A percentile compares a stretch with the other conserved stretches of the same genome.
These are phyloP conservation scores for Laburnicola sp. DNA, from an alignment of 2,329 filamentous ascomycete genomes.

Conservation along the genomic window DNA sequence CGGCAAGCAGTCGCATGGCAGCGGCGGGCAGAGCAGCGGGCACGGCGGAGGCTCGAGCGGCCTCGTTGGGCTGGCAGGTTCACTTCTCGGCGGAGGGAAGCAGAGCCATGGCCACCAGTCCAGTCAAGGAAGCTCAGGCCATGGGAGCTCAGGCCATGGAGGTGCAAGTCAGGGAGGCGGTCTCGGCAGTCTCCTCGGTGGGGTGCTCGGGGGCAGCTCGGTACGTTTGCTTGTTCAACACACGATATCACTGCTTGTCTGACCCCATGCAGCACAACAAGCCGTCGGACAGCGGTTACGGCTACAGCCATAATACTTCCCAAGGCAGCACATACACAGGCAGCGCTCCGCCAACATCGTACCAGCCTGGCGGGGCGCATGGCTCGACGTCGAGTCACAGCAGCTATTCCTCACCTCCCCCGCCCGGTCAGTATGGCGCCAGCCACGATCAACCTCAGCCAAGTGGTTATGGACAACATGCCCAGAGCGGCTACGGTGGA, in stretches of 20 bases:
- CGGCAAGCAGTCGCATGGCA: constrained; percentile 40
- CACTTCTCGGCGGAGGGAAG: constrained; percentile 45
- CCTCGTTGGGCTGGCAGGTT: constrained; percentile 58
- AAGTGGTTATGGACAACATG: constrained; percentile 18
- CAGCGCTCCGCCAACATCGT: constrained; percentile 64
- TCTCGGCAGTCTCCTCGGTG: constrained; percentile 37
- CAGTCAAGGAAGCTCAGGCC: constrained; percentile 50
- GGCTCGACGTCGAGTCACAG: constrained; percentile 21
- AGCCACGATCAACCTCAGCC: constrained; percentile 24
- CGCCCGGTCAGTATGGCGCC: constrained; percentile 13
- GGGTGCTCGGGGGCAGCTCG: constrained; percentile 42
- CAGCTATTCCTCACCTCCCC: constrained; percentile 23
- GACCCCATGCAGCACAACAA: constrained; percentile 33
- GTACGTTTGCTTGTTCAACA: constrained; percentile 25
- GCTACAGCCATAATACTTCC: constrained; percentile 59
- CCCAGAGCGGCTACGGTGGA: constrained; percentile 13
- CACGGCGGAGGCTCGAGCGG: constrained; percentile 43
- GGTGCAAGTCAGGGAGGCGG: constrained; percentile 23
- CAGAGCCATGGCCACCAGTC: constrained; percentile 37
- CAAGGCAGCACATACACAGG: constrained; percentile 62
- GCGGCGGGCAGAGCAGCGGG: constrained; percentile 30
- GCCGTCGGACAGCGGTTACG: constrained; percentile 53
- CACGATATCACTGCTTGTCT: not conserved
- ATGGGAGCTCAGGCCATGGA: constrained; percentile 48
- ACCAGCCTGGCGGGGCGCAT: constrained; percentile 51